phyloP scores from a whole-genome alignment of 108 stramenopile species.

The Schizochytrium sp. region DNA sequence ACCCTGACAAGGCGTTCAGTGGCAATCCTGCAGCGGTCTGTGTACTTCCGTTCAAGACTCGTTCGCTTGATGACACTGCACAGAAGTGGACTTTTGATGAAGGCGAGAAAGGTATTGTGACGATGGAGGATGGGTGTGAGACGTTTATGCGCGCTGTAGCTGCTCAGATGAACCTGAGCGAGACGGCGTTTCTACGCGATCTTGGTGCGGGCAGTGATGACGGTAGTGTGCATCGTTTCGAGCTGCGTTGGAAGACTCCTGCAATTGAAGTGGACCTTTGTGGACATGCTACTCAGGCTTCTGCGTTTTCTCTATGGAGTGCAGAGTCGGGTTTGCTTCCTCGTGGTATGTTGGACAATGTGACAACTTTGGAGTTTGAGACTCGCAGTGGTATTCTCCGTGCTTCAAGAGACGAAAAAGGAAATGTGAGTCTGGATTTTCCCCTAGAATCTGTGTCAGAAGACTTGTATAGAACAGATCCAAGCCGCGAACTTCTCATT shows the following conservation, averaged over 20 bases:
- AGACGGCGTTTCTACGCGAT: conserved; percentile 87
- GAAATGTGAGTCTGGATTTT: conserved; percentile 69
- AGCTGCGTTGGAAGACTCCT: conserved; percentile 76
- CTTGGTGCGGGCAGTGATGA: neutral
- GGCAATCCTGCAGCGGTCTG: conserved; percentile 98
- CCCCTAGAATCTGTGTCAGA: conserved; percentile 14
- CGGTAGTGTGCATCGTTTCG: conserved; percentile 26
- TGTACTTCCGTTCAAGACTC: conserved; percentile 68
- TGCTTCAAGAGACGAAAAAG: neutral
- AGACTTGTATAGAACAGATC: too few species aligned
- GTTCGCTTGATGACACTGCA: neutral
- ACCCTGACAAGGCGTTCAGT: conserved; percentile 71
- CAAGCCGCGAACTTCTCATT: too few species aligned
- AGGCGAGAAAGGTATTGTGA: conserved; percentile 59
- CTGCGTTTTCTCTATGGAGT: conserved; percentile 73
- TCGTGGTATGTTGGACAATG: neutral
- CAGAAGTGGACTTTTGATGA: conserved; percentile 52
- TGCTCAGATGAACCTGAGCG: conserved; percentile 89
- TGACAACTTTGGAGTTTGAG: conserved; percentile 62
- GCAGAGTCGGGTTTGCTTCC: conserved; percentile 19
- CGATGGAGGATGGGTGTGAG: conserved; percentile 62
- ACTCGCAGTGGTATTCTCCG: conserved; percentile 70
- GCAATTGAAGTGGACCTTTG: conserved; percentile 88
- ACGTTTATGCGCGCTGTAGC: conserved; percentile 91
- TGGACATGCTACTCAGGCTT: conserved; percentile 84